Evolutionary conservation across 768 basidiomycete species (phyloP).

Genomic region (Pholiota conissans): DNA sequence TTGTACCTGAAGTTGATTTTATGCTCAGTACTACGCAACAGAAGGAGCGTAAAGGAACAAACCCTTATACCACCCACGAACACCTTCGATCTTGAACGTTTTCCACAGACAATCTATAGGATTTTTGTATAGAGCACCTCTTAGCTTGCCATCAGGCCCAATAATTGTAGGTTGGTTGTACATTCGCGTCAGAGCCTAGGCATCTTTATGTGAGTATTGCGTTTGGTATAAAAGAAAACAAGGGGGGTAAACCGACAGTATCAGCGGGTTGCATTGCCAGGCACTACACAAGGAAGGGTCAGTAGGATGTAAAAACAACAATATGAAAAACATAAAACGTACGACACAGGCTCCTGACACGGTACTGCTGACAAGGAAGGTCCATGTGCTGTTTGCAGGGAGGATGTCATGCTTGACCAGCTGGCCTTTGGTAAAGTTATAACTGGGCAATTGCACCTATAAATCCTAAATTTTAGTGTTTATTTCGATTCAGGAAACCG

Average conservation of each 20-base stretch:
- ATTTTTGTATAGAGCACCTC: slow-evolving; percentile 83
- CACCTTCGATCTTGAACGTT: slow-evolving; percentile 87
- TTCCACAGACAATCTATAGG: slow-evolving; percentile 98
- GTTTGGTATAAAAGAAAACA: slow-evolving; percentile 9
- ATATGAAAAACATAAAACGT: slow-evolving; percentile 29
- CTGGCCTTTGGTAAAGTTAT: slow-evolving; percentile 88
- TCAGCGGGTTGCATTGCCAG: slow-evolving; percentile 95
- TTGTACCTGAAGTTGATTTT: slow-evolving; percentile 60
- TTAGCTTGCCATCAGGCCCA: slow-evolving; percentile 67
- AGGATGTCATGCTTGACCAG: slow-evolving; percentile 68
- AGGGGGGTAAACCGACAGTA: slow-evolving; percentile 44
- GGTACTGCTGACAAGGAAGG: slow-evolving; percentile 84
- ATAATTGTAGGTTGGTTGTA: slow-evolving; percentile 90
- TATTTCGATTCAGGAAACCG: not conserved
- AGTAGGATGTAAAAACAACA: not conserved
- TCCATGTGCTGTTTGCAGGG: slow-evolving; percentile 78
- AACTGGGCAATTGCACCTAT: slow-evolving; percentile 96
- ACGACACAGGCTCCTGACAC: slow-evolving; percentile 93
- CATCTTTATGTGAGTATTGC: not conserved
- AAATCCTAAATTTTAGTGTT: not conserved
- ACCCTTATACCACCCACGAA: slow-evolving; percentile 97
- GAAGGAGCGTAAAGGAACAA: not conserved
- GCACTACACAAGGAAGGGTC: slow-evolving; percentile 45
- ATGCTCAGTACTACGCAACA: slow-evolving; percentile 2
- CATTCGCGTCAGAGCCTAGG: slow-evolving; percentile 84